Base-by-base conservation (phyloP, 768 basidiomycete genomes). In the Pilatotrama ljubarskyi region DNA sequence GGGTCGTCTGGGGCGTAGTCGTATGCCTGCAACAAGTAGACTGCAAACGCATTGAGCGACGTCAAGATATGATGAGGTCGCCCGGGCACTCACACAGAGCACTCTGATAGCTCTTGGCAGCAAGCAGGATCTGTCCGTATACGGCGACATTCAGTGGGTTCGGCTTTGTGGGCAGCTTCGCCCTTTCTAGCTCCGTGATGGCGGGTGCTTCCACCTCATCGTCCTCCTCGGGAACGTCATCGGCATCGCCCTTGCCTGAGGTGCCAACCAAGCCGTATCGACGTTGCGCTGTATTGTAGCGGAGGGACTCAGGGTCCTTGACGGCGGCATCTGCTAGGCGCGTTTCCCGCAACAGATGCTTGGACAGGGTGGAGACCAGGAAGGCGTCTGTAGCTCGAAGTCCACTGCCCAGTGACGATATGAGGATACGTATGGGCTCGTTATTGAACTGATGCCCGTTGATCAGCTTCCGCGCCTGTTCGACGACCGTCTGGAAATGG, bases 11-110 rank as follows among this genome's bases (percentile, higher is more conserved):
- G 88, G 60, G 85, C 87, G 66, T 92, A 83, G 63, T 95, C 93
- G 72, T 92, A 92, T 0, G 93, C 93, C 66, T 93, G 89, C 46
- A 98, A 74, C 35, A 95, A 76, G 69, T 98, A 98, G 72, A 91
- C 95, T 98, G 65, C 8, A 32, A 5, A 46, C 1, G 7, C 38
- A 10, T 22, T 64, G n/a, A 24, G 60, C 36, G 51, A 18, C 42
- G n/a, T 20, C 20, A 6, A 58, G 4, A 38, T n/a, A 8, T 11
- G 17, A 9, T 47, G 43, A 47, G 42, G 0, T 15, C 3, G 3
- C 47, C 17, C n/a, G 17, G 24, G 20, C 25, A 78, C 92, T 66
- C 65, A 96, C 95, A 95, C 51, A 95, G 84, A 5, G 94, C 91
- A 66, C 90, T 91, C 68, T 97, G 93, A 71, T 89, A 95, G 66